phyloP scores from a whole-genome alignment of 495 filamentous ascomycete species.

The Hypoxylon fragiforme region DNA sequence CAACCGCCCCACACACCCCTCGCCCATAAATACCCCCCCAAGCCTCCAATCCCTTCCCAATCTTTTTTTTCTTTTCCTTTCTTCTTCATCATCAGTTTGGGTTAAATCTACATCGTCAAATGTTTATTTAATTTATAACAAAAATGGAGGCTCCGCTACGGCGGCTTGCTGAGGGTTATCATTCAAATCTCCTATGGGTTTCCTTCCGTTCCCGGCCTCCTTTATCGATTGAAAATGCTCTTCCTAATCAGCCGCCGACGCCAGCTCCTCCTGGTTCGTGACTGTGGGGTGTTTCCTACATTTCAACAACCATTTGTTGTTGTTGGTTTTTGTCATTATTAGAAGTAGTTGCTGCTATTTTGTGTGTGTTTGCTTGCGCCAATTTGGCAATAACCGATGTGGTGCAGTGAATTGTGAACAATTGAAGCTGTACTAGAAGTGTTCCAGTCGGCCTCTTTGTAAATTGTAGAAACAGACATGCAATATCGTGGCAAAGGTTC shows the following conservation, averaged over 20 bases:
- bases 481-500: too few relatives aligned
- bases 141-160: conserved; percentile 52
- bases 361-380: too few relatives aligned
- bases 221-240: conserved; percentile 44
- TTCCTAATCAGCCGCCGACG: conserved; percentile 47
- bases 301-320: conserved; percentile 10
- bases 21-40: conserved; percentile 28
- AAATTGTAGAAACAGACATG: too few relatives aligned
- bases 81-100: conserved; percentile 55
- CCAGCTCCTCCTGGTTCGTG: conserved; percentile 49
- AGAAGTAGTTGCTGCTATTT: too few relatives aligned
- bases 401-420: too few relatives aligned
- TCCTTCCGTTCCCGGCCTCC: conserved; percentile 61
- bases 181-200: conserved; percentile 46
- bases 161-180: conserved; percentile 61
- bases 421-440: too few relatives aligned
- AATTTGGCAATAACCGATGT: too few relatives aligned
- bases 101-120: conserved; percentile 47
- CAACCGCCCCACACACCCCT: conserved; percentile 23
- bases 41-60: not conserved
- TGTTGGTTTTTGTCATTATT: not conserved
- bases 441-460: too few relatives aligned
- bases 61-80: conserved; percentile 31
- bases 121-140: conserved; percentile 46
- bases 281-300: conserved; percentile 59